Evolutionary conservation across 2,329 filamentous ascomycete species (phyloP).

Genomic region (Trichophaea hybrida): DNA sequence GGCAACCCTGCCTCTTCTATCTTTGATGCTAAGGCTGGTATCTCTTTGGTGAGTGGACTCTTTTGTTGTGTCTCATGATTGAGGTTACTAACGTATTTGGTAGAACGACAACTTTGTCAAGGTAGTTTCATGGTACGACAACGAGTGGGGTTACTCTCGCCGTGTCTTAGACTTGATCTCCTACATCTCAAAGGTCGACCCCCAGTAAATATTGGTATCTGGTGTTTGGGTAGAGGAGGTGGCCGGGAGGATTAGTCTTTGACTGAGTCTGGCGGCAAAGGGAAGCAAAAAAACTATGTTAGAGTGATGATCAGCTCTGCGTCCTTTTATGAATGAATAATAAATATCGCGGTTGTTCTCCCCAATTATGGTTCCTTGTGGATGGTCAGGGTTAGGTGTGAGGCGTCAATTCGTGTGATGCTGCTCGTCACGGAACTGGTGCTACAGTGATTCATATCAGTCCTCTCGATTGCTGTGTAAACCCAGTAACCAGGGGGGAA

Average conservation of each 20-base stretch:
- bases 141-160: constrained; percentile 86
- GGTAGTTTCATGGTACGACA: constrained; percentile 97
- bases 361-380: too few species aligned
- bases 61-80: neutral
- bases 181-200: constrained; percentile 67
- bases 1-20: constrained; percentile 90
- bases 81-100: neutral
- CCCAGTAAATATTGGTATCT: constrained; percentile 33
- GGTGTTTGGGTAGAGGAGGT: neutral
- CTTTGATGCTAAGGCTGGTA: constrained; percentile 98
- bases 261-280: neutral
- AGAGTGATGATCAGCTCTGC: neutral
- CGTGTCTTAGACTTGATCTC: constrained; percentile 68
- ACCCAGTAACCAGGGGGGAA: too few species aligned
- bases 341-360: neutral
- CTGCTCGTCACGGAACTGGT: too few species aligned
- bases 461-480: too few species aligned
- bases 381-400: too few species aligned
- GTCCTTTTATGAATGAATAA: neutral
- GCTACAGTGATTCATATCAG: too few species aligned
- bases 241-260: neutral
- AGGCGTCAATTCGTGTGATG: too few species aligned
- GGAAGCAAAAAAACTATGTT: neutral
- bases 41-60: constrained; percentile 49
- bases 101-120: constrained; percentile 94